phyloP scores from a whole-genome alignment of 2,329 filamentous ascomycete genomes.

The Penicillium hesseltinei region DNA sequence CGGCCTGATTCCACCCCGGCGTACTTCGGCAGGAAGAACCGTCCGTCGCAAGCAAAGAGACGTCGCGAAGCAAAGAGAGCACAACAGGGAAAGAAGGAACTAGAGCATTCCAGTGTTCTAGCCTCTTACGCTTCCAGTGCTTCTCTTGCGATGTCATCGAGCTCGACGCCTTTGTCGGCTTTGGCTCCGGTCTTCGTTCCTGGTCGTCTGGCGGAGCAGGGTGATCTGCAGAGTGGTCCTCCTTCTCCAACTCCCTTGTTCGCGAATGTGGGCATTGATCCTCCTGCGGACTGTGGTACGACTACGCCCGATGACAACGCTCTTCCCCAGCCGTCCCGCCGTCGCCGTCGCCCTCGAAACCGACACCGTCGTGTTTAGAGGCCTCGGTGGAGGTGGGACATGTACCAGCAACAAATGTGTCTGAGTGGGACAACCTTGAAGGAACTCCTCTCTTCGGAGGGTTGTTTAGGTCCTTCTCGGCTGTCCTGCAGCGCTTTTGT shows the following conservation, averaged over 20 bases:
- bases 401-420: neutral
- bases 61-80: neutral
- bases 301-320: neutral
- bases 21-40: neutral
- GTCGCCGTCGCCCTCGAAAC: neutral
- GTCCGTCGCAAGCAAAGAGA: slow-evolving; percentile 1
- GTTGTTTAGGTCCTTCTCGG: slow-evolving; percentile 1
- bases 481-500: neutral
- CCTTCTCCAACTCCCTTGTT: neutral
- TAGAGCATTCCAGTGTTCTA: neutral
- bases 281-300: slow-evolving; percentile 1
- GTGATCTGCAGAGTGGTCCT: slow-evolving; percentile 2
- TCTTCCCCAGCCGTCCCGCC: neutral
- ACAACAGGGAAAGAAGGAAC: neutral
- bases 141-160: neutral
- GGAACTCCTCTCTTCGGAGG: neutral
- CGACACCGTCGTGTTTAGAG: neutral
- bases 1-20: neutral
- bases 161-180: slow-evolving; percentile 1
- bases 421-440: neutral
- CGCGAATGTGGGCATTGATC: neutral
- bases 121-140: slow-evolving; percentile 1
- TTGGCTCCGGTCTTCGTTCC: neutral
- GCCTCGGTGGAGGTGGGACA: neutral
- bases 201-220: neutral